These are phyloP conservation scores for Amanita brunnescens DNA, from an alignment of 768 basidiomycete species.

Conservation along the genomic window DNA sequence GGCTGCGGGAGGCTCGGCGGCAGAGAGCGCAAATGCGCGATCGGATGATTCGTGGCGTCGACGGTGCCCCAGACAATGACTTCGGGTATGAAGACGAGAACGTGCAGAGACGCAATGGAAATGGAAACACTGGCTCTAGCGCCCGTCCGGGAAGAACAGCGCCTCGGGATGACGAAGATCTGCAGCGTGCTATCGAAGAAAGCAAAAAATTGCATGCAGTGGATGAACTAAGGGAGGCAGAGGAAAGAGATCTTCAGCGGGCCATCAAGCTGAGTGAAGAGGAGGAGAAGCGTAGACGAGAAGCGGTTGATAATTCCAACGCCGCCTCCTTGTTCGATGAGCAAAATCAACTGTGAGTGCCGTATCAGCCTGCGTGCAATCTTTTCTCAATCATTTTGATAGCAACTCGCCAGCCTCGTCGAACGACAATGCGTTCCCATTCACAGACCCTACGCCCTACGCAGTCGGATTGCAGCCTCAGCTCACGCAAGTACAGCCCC, in stretches of 20 bases:
- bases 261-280: slow-evolving; percentile 85
- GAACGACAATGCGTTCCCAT: slow-evolving; percentile 50
- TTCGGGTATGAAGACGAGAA: slow-evolving; percentile 37
- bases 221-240: slow-evolving; percentile 55
- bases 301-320: slow-evolving; percentile 67
- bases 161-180: slow-evolving; percentile 71
- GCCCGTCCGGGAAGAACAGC: slow-evolving; percentile 20
- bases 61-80: slow-evolving; percentile 22
- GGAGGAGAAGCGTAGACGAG: slow-evolving; percentile 73
- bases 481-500: slow-evolving; percentile 56
- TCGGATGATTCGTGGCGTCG: slow-evolving; percentile 71
- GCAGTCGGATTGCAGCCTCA: slow-evolving; percentile 49
- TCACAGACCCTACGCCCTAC: slow-evolving; percentile 53
- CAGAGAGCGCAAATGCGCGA: slow-evolving; percentile 88
- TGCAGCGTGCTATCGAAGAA: slow-evolving; percentile 81
- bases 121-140: slow-evolving; percentile 6
- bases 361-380: background rate
- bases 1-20: slow-evolving; percentile 79
- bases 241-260: slow-evolving; percentile 76
- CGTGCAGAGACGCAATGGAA: slow-evolving; percentile 20
- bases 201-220: slow-evolving; percentile 67
- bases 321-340: slow-evolving; percentile 80
- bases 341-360: slow-evolving; percentile 62
- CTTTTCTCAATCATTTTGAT: slow-evolving; percentile 6
- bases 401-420: slow-evolving; percentile 25